A percentile compares a stretch with the other conserved stretches of the same genome.
Evolutionary conservation across 139 green algal species (phyloP).

Genomic region (Pseudopediastrum boryanum): DNA sequence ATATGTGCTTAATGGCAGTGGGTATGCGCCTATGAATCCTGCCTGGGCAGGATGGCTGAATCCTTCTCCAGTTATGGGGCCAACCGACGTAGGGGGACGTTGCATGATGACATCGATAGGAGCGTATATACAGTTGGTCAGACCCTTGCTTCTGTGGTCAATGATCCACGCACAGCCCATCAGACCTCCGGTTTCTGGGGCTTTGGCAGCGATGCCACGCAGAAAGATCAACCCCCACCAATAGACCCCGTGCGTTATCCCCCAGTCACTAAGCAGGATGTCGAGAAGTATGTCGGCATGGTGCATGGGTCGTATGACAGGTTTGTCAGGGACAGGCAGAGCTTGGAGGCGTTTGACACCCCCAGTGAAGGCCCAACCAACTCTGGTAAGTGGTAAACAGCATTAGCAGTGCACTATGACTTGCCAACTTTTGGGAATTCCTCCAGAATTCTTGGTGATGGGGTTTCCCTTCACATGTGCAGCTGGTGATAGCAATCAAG

Average conservation of each 20-base stretch:
- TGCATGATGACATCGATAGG: conserved; percentile 36
- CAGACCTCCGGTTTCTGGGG: conserved; percentile 38
- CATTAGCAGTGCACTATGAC: no score
- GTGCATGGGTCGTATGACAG: conserved; percentile 43
- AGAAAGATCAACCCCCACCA: conserved; percentile 33
- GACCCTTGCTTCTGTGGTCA: conserved; percentile 51
- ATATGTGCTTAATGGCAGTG: no score
- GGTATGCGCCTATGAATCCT: no score
- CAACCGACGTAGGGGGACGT: not conserved
- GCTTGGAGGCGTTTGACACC: conserved; percentile 37
- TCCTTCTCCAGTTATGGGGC: no score
- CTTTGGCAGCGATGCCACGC: conserved; percentile 26
- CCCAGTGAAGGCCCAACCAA: not conserved
- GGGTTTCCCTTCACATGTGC: no score
- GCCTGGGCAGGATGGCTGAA: no score
- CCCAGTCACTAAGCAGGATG: conserved; percentile 40
- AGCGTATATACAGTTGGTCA: conserved; percentile 51
- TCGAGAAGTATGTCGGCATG: conserved; percentile 46
- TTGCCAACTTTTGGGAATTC: no score
- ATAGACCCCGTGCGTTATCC: conserved; percentile 57
- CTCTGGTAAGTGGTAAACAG: not conserved
- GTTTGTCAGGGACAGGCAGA: conserved; percentile 47
- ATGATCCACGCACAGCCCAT: conserved; percentile 52
- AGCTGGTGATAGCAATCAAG: conserved; percentile 39
- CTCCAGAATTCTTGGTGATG: no score